Percentiles rank a stretch among this genome's conserved stretches.
These are phyloP conservation scores for Arthrinium phaeospermum DNA, from an alignment of 2,329 filamentous ascomycete genomes.

Conservation along the genomic window DNA sequence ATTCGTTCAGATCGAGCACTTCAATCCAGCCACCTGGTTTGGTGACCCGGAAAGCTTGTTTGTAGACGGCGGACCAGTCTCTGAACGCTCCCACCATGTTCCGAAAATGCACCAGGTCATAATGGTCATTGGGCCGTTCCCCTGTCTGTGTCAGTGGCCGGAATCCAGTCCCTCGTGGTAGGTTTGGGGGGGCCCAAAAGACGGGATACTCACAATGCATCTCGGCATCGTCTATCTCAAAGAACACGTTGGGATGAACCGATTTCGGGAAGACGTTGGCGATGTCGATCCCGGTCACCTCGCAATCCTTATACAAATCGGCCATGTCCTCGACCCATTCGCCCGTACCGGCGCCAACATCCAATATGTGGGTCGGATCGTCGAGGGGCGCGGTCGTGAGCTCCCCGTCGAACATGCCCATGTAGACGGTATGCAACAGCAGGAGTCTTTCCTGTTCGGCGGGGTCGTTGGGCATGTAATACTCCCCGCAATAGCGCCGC, in stretches of 20 bases:
- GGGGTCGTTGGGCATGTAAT: constrained; percentile 72
- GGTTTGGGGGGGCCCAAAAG: not conserved
- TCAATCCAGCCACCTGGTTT: constrained; percentile 65
- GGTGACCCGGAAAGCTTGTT: constrained; percentile 57
- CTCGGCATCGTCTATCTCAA: constrained; percentile 65
- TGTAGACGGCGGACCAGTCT: constrained; percentile 61
- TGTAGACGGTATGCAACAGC: constrained; percentile 67
- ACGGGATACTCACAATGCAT: constrained; percentile 47
- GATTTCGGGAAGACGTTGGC: constrained; percentile 62
- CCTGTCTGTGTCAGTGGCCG: not conserved
- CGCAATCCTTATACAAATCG: constrained; percentile 57
- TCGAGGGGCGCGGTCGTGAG: constrained; percentile 51
- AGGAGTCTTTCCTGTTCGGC: constrained; percentile 67
- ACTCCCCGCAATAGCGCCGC: constrained; percentile 66
- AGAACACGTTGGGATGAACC: constrained; percentile 63
- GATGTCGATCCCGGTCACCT: constrained; percentile 65
- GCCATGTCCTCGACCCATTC: constrained; percentile 60
- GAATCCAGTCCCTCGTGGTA: not conserved
- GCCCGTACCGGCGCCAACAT: constrained; percentile 65
- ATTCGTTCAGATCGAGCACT: constrained; percentile 58
- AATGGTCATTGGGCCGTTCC: constrained; percentile 56
- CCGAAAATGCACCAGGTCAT: constrained; percentile 63
- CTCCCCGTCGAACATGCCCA: constrained; percentile 54
- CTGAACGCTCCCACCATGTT: constrained; percentile 61
- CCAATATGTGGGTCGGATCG: constrained; percentile 53